phyloP scores from a whole-genome alignment of 352 stramenopile genomes.

The Nothophytophthora sp. region DNA sequence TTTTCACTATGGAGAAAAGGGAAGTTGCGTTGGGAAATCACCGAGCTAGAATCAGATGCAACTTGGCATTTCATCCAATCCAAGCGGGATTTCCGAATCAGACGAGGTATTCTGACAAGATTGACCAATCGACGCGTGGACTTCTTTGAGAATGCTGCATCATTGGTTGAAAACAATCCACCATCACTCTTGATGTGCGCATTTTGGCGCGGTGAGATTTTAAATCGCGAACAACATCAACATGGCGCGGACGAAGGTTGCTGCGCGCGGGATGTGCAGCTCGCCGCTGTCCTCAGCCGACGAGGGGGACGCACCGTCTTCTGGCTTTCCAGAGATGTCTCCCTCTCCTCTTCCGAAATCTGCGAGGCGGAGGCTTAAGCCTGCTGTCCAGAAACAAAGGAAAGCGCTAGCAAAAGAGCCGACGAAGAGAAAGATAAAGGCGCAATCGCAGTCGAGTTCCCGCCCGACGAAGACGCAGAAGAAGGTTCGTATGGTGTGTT shows the following conservation, averaged over 20 bases:
- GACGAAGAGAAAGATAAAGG: conserved; percentile 16
- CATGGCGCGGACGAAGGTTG: conserved; percentile 23
- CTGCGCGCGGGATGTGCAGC: conserved; percentile 34
- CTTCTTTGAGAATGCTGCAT: not conserved
- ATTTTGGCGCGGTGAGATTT: not conserved
- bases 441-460: not conserved
- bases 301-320: conserved; percentile 17
- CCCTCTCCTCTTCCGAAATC: conserved; percentile 11
- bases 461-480: conserved; percentile 24
- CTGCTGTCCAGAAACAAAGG: not conserved
- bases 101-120: not conserved
- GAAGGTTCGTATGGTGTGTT: not conserved
- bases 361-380: conserved; percentile 8
- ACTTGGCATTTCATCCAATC: not conserved
- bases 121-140: conserved; percentile 22
- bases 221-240: not conserved
- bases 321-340: conserved; percentile 10
- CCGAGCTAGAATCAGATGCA: no score
- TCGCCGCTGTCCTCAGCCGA: conserved; percentile 56
- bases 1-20: conserved; percentile 10
- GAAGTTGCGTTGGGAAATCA: no score
- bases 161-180: conserved; percentile 26
- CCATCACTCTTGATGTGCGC: conserved; percentile 9
- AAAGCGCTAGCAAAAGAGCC: not conserved
- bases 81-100: not conserved